phyloP scores from a whole-genome alignment of 768 basidiomycete species.

The Hericium erinaceus region DNA sequence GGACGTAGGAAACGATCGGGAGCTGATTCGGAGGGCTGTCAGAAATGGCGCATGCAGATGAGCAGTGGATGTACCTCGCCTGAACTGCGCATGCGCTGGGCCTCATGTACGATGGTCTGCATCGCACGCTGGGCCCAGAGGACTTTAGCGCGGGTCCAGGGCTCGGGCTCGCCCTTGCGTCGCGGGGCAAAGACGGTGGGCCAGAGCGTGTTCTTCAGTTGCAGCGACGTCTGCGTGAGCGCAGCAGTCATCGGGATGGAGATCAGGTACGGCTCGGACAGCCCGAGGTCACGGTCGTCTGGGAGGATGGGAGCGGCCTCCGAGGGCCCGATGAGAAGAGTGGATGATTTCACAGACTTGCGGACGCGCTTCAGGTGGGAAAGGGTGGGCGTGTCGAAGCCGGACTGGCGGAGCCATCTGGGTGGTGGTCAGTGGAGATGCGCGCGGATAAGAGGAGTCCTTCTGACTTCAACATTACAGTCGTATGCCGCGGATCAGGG shows the following conservation, averaged over 20 bases:
- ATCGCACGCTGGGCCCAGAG: constrained; percentile 75
- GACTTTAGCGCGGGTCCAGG: constrained; percentile 57
- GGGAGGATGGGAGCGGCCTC: constrained; percentile 41
- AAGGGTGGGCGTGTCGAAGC: constrained; percentile 51
- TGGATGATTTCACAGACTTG: constrained; percentile 35
- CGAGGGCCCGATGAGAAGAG: constrained; percentile 44
- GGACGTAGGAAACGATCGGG: constrained; percentile 68
- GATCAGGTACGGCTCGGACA: constrained; percentile 44
- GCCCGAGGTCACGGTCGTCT: constrained; percentile 24
- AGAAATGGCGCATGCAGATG: background rate
- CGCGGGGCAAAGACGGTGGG: constrained; percentile 70
- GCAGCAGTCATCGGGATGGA: constrained; percentile 62
- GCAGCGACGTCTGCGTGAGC: constrained; percentile 54
- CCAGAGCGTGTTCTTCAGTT: constrained; percentile 71
- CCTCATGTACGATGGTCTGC: constrained; percentile 38
- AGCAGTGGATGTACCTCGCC: constrained; percentile 48
- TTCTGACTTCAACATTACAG: constrained; percentile 52
- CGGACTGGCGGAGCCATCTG: constrained; percentile 64
- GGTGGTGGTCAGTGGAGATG: background rate
- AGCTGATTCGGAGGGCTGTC: constrained; percentile 32
- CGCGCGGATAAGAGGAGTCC: background rate
- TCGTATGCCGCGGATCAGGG: constrained; percentile 48
- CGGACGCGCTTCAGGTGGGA: constrained; percentile 74
- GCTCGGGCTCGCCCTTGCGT: constrained; percentile 54
- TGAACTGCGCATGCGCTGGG: constrained; percentile 31